A percentile compares a stretch with the other conserved stretches of the same genome.
phyloP scores from a whole-genome alignment of 192 early-diverging fungal genomes.

The Coemansia sp. region DNA sequence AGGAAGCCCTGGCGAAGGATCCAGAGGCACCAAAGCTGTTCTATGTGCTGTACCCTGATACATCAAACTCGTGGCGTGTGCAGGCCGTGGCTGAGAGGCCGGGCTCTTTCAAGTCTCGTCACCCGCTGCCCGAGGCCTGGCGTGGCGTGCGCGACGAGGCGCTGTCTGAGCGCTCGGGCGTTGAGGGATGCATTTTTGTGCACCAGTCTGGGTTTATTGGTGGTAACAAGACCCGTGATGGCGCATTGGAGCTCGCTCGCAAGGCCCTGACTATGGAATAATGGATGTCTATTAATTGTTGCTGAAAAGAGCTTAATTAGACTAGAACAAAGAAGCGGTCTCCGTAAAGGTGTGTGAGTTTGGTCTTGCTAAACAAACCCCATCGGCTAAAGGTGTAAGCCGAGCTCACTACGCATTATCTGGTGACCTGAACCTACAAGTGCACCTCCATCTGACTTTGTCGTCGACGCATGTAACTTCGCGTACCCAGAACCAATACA shows the following conservation, averaged over 20 bases:
- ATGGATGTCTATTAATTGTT: background rate
- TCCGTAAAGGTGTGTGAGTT: background rate
- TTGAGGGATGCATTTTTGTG: constrained; percentile 83
- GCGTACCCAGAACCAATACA: background rate
- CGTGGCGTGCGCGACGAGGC: constrained; percentile 81
- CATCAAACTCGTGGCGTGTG: constrained; percentile 68
- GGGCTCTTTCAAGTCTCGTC: constrained; percentile 68
- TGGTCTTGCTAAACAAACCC: background rate
- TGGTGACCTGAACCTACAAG: background rate
- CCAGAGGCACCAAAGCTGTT: constrained; percentile 54
- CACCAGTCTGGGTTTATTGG: constrained; percentile 88
- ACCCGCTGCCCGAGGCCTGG: constrained; percentile 76
- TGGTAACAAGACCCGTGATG: constrained; percentile 75
- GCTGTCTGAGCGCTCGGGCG: constrained; percentile 70
- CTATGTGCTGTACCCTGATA: constrained; percentile 80
- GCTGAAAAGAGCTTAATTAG: background rate
- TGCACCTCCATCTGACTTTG: background rate
- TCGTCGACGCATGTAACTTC: background rate
- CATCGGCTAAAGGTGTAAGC: background rate
- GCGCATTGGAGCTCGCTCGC: constrained; percentile 61
- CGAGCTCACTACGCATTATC: background rate
- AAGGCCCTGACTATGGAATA: constrained; percentile 50
- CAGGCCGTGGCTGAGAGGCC: constrained; percentile 65
- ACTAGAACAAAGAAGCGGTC: no score
- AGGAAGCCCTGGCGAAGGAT: constrained; percentile 54